These are phyloP conservation scores for Tilletia horrida DNA, from an alignment of 1,284 basidiomycete species.

Conservation along the genomic window DNA sequence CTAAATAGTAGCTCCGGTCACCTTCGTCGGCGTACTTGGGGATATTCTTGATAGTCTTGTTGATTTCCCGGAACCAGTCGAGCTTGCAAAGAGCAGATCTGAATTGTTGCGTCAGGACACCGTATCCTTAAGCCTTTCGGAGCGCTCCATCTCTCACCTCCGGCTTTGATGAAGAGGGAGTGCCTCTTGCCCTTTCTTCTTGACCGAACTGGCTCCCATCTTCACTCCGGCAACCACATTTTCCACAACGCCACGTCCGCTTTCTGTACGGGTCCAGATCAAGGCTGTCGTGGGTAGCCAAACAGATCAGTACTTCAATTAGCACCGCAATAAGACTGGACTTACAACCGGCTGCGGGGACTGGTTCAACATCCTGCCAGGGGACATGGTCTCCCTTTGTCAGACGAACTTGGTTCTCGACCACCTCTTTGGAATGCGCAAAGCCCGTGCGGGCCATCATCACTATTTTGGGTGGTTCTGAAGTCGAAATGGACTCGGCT, in stretches of 20 bases:
- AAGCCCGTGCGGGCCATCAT: conserved; percentile 1
- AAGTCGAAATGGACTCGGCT: conserved; percentile 17
- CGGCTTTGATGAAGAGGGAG: background rate
- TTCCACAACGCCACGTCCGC: background rate
- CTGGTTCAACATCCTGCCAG: conserved; percentile 23
- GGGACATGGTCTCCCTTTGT: background rate
- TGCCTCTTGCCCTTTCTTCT: conserved; percentile 13
- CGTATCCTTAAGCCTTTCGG: background rate
- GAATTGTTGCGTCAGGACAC: background rate
- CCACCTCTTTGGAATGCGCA: conserved; percentile 18
- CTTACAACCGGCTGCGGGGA: conserved; percentile 27
- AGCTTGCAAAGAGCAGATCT: conserved; percentile 10
- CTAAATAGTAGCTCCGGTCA: background rate
- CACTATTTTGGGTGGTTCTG: background rate
- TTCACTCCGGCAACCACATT: conserved; percentile 14
- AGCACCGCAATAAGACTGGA: background rate
- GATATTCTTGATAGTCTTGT: background rate
- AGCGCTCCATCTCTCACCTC: background rate
- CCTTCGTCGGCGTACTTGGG: background rate
- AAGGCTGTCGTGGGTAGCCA: background rate
- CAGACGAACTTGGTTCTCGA: conserved; percentile 4
- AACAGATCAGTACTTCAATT: too few relatives aligned
- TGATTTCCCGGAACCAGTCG: background rate
- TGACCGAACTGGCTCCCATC: conserved; percentile 8
- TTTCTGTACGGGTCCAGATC: background rate